Evolutionary conservation across 1,284 basidiomycete genomes (phyloP), one percentile per base, ranked within the genome.

Genomic region (Austropuccinia psidii): DNA sequence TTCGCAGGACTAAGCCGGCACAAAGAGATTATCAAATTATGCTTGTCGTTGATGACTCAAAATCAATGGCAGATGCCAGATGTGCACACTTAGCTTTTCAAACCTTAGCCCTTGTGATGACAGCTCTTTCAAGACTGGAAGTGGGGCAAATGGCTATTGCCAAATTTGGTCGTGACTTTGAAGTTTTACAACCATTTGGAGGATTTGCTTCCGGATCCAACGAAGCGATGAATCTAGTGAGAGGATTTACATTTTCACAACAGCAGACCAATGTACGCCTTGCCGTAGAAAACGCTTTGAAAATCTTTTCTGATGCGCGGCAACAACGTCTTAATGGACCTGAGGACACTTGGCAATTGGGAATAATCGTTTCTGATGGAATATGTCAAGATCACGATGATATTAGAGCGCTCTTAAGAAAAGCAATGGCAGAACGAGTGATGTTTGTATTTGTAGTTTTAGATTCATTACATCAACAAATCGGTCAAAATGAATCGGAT

Each of bases 281-380:
- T 9, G 85, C 98, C 65, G 84, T 98, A n/a, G 89, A 94, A 77
- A 86, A 87, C 29, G 93, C 90, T 75, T 83, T 98, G 45, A 82
- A 85, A 19, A 85, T 90, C 74, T 86, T 99, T 15, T 87, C 89
- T 8, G 39, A 67, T 9, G 76, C 77, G 13, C 65, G 75, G 13
- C 76, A 79, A 29, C 47, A 66, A 77, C 84, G 84, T 37, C 29
- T 31, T 1, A 47, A 24, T 43, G 89, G 92, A 35, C 83, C 76
- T 91, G 54, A 89, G 90, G 39, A 82, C 84, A 84, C 98, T 29
- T 98, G 96, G 96, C 96, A 99, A 80, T 85, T 99, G 68, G 87
- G 97, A 81, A 93, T 98, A 82, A 96, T 99, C 84, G 93, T 98
- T 76, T 98, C 94, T 21, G 96, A 99, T 80, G 96, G 96, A 37